Conservation (phyloP, 2,329 filamentous ascomycete genomes). For the Aspergillus calidoustus region DNA sequence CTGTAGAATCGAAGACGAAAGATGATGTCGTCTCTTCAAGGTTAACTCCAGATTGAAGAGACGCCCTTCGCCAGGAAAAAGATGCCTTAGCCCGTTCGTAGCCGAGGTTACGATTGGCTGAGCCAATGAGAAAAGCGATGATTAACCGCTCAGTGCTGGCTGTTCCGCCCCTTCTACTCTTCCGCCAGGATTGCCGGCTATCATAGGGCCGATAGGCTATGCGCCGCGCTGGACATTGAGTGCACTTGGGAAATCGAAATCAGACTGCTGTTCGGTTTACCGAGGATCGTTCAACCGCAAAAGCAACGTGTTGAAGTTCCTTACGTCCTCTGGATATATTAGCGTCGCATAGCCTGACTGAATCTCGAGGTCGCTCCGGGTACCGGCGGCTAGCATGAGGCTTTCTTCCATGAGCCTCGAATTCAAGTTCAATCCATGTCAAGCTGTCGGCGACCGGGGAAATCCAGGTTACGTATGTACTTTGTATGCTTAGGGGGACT, state of each 20-base stretch:
- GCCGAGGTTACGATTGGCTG: constrained; percentile 28
- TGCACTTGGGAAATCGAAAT: background rate
- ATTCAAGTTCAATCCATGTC: background rate
- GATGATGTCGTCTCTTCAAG: background rate
- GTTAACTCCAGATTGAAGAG: background rate
- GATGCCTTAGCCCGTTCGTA: constrained; percentile 15
- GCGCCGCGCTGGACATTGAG: background rate
- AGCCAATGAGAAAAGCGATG: constrained; percentile 33
- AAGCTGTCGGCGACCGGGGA: background rate
- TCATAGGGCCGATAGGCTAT: background rate
- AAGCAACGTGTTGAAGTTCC: background rate
- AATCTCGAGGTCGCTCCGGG: background rate
- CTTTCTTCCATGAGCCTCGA: background rate
- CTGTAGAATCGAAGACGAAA: background rate
- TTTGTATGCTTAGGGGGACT: background rate
- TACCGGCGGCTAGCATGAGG: background rate
- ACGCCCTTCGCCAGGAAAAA: background rate
- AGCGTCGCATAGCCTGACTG: background rate
- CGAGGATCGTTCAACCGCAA: background rate
- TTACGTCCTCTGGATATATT: background rate
- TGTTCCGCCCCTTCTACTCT: background rate
- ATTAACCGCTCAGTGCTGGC: constrained; percentile 29
- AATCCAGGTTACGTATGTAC: background rate
- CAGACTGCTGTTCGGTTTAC: background rate
- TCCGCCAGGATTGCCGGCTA: background rate